Percentiles rank a stretch among this genome's conserved stretches.
Evolutionary conservation across 805 yeast species (phyloP).

Genomic region (Metschnikowia anglica): DNA sequence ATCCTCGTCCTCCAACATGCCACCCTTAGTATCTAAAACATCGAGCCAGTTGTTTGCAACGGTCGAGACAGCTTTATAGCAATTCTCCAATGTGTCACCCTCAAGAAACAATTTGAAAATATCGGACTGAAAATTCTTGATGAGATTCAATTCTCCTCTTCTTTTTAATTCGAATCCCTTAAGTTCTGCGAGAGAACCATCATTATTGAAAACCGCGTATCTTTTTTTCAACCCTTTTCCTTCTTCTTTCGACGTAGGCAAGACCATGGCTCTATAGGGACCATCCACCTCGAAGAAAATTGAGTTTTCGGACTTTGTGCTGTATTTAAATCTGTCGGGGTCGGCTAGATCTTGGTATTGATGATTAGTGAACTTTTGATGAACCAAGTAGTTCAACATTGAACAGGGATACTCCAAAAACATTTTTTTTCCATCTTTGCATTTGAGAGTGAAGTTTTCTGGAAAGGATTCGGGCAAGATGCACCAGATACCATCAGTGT

Average conservation of each 20-base stretch:
- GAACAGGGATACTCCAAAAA: slow-evolving; percentile 90
- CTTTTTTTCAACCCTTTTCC: slow-evolving; percentile 95
- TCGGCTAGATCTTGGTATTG: slow-evolving; percentile 89
- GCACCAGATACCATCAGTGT: slow-evolving; percentile 99
- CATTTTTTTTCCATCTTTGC: slow-evolving; percentile 75
- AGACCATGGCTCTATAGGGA: slow-evolving; percentile 94
- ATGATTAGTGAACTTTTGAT: slow-evolving; percentile 85
- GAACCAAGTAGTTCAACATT: slow-evolving; percentile 92
- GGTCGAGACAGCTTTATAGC: slow-evolving; percentile 85
- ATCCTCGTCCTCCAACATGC: slow-evolving; percentile 88
- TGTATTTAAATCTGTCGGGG: slow-evolving; percentile 63
- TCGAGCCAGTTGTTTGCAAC: slow-evolving; percentile 97
- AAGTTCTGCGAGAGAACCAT: slow-evolving; percentile 90
- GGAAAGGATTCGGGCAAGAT: slow-evolving; percentile 92
- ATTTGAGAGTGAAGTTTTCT: slow-evolving; percentile 70
- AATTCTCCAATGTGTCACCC: slow-evolving; percentile 72
- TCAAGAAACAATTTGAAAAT: slow-evolving; percentile 87
- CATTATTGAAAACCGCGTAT: slow-evolving; percentile 94
- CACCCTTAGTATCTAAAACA: slow-evolving; percentile 84
- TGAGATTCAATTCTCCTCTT: slow-evolving; percentile 91
- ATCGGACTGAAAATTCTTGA: slow-evolving; percentile 93
- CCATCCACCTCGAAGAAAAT: slow-evolving; percentile 99
- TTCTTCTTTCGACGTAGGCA: slow-evolving; percentile 96
- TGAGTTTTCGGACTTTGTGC: slow-evolving; percentile 82
- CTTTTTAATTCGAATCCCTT: slow-evolving; percentile 96